Percentiles rank a stretch among this genome's conserved stretches.
Conservation (phyloP, 495 filamentous ascomycete species). For the Arthonia radiata region DNA sequence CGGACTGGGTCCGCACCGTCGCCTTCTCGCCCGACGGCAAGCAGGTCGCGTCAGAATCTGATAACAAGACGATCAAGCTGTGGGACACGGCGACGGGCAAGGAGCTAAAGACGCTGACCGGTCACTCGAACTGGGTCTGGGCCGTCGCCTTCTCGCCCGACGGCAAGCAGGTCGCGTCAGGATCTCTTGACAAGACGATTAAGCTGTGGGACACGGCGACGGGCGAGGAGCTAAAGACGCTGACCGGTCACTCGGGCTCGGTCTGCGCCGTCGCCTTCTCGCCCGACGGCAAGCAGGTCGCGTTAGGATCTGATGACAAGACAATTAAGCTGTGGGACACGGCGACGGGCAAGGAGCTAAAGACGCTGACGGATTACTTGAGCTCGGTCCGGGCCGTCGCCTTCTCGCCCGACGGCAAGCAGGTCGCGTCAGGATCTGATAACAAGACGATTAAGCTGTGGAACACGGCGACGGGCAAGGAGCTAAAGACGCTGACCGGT, state of each 20-base stretch:
- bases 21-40: conserved; percentile 7
- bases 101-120: conserved; percentile 4
- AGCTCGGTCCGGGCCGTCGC: no score
- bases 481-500: conserved; percentile 56
- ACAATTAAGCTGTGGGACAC: conserved; percentile 10
- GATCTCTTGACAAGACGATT: no score
- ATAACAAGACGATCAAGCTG: conserved; percentile 7
- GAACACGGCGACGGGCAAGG: conserved; percentile 6
- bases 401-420: no score
- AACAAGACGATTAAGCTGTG: conserved; percentile 6
- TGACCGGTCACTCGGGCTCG: no score
- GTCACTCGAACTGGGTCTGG: conserved; percentile 7
- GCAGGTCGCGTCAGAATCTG: conserved; percentile 7
- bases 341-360: conserved; percentile 4
- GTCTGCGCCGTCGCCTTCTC: no score
- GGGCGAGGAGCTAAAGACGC: no score
- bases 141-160: no score
- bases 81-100: conserved; percentile 8
- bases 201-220: no score
- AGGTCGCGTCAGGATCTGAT: conserved; percentile 5
- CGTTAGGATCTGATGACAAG: conserved; percentile 5
- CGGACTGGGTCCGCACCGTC: neutral
- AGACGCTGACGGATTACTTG: conserved; percentile 4
- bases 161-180: no score
- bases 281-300: conserved; percentile 1